Conservation (phyloP, 225 moss, liverwort and hornwort species). For the Climacium dendroides region DNA sequence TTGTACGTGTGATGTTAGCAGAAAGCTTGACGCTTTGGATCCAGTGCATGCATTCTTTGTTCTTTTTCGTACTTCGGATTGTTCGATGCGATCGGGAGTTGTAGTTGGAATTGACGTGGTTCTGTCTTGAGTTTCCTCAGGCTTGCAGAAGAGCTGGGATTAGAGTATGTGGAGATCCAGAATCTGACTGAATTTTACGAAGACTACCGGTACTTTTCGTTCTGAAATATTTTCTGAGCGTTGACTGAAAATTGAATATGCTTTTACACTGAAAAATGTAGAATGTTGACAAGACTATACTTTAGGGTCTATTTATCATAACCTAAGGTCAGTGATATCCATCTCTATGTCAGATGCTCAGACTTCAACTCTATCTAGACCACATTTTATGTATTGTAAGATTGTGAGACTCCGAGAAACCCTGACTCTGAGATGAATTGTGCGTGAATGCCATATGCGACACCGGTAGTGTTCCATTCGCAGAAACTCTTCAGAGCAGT, state of each 20-base stretch:
- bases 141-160: conserved; percentile 66
- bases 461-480: conserved; percentile 50
- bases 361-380: background rate
- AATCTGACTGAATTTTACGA: conserved; percentile 88
- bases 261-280: background rate
- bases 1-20: background rate
- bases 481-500: conserved; percentile 61
- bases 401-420: background rate
- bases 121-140: conserved; percentile 3
- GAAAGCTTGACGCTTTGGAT: background rate
- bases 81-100: background rate
- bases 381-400: background rate
- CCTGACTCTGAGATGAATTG: background rate
- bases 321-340: background rate
- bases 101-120: background rate
- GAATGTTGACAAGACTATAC: background rate
- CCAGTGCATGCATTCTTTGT: background rate
- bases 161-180: conserved; percentile 89
- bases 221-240: background rate
- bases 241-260: background rate
- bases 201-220: conserved; percentile 48
- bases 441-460: background rate
- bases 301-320: background rate
- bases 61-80: background rate
- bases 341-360: background rate